phyloP scores from a whole-genome alignment of 805 yeast genomes.

The Ogataea parapolymorpha region DNA sequence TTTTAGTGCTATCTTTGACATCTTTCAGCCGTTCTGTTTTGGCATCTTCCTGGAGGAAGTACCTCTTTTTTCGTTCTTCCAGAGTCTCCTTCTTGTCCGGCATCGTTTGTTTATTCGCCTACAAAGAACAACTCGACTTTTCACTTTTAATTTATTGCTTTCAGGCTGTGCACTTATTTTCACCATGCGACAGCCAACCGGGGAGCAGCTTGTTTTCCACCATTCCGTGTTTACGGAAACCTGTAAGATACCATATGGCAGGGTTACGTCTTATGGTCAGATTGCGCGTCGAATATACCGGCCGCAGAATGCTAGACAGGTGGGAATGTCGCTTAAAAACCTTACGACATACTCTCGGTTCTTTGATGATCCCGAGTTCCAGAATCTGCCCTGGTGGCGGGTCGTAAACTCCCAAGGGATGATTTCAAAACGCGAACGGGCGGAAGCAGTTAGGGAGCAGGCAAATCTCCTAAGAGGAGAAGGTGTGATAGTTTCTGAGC shows the following conservation, averaged over 20 bases:
- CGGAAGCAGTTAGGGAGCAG: constrained; percentile 45
- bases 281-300: constrained; percentile 59
- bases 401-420: constrained; percentile 62
- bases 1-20: constrained; percentile 65
- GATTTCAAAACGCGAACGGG: constrained; percentile 49
- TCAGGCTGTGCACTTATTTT: constrained; percentile 4
- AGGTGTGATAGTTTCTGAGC: constrained; percentile 39
- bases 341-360: constrained; percentile 30
- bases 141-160: constrained; percentile 1
- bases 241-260: constrained; percentile 55
- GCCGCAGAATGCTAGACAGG: constrained; percentile 71
- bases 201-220: constrained; percentile 41
- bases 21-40: constrained; percentile 52
- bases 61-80: constrained; percentile 45
- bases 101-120: constrained; percentile 4
- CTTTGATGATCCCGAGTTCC: constrained; percentile 27
- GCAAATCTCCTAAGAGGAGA: constrained; percentile 44
- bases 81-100: constrained; percentile 26
- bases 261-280: constrained; percentile 71
- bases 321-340: constrained; percentile 66
- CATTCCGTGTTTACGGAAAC: constrained; percentile 56
- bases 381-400: constrained; percentile 77
- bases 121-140: constrained; percentile 5
- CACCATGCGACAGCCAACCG: constrained; percentile 38
- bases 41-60: constrained; percentile 51